phyloP scores from a whole-genome alignment of 352 stramenopile species.

The Phytophthora lateralis region DNA sequence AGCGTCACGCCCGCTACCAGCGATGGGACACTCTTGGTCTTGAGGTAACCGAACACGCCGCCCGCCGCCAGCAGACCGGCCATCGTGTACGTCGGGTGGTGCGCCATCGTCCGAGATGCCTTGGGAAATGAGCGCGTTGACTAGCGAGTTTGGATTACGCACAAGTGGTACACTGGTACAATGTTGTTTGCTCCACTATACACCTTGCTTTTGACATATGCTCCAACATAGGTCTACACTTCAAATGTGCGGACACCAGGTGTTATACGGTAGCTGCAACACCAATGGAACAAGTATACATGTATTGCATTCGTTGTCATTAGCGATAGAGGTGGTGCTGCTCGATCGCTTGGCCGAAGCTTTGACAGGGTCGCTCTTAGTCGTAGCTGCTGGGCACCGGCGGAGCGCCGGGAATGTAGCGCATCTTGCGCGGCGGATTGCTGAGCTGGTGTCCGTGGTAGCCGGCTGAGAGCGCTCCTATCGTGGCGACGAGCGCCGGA shows the following conservation, averaged over 20 bases:
- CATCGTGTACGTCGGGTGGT: slow-evolving; percentile 89
- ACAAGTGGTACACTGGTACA: slow-evolving; percentile 11
- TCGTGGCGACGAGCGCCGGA: slow-evolving; percentile 51
- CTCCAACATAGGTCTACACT: not conserved
- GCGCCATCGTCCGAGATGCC: slow-evolving; percentile 46
- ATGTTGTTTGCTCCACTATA: not conserved
- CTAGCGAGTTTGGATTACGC: slow-evolving; percentile 7
- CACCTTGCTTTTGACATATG: not conserved
- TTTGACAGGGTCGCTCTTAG: slow-evolving; percentile 7
- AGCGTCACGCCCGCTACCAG: slow-evolving; percentile 84
- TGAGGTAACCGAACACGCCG: slow-evolving; percentile 82
- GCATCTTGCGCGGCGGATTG: slow-evolving; percentile 58
- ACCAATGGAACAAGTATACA: no score
- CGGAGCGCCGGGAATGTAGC: slow-evolving; percentile 57
- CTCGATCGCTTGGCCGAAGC: not conserved
- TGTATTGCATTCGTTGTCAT: not conserved
- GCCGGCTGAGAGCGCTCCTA: slow-evolving; percentile 57
- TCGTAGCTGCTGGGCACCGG: slow-evolving; percentile 44
- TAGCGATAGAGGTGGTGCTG: not conserved
- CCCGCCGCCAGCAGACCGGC: slow-evolving; percentile 64
- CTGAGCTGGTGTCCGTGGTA: slow-evolving; percentile 77
- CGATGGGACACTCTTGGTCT: slow-evolving; percentile 80
- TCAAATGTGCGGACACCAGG: not conserved
- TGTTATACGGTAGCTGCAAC: no score
- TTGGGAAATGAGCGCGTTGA: not conserved